Percentiles rank a stretch among this genome's conserved stretches.
phyloP scores from a whole-genome alignment of 345 rosid genomes.

The Lumnitzera littorea region DNA sequence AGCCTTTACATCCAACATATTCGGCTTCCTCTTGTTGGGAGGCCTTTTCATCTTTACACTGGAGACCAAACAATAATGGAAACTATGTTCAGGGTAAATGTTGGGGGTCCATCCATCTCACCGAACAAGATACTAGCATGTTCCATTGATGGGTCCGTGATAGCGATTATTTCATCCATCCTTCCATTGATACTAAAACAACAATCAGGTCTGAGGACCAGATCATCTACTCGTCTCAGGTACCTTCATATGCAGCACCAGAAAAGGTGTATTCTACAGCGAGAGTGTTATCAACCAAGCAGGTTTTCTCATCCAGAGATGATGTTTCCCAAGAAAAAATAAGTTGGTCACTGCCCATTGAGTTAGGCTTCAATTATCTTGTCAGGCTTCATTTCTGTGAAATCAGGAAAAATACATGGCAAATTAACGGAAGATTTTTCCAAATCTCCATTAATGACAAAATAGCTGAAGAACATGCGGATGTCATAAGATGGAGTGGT shows the following conservation, averaged over 20 bases:
- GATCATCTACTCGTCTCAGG: neutral
- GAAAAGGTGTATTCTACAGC: slow-evolving; percentile 15
- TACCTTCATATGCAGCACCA: slow-evolving; percentile 20
- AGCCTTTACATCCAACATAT: slow-evolving; percentile 5
- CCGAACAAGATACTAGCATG: slow-evolving; percentile 15
- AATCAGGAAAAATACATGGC: neutral
- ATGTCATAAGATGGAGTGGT: slow-evolving; percentile 16
- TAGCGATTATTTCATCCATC: slow-evolving; percentile 4
- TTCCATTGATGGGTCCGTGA: slow-evolving; percentile 23
- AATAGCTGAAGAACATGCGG: slow-evolving; percentile 19
- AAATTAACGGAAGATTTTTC: slow-evolving; percentile 11
- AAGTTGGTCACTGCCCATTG: slow-evolving; percentile 21
- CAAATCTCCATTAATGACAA: slow-evolving; percentile 18
- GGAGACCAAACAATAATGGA: slow-evolving; percentile 10
- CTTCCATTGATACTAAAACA: slow-evolving; percentile 1
- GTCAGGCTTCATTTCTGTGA: slow-evolving; percentile 33
- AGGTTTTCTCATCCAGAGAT: slow-evolving; percentile 8
- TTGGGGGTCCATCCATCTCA: slow-evolving; percentile 16
- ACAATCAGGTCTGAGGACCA: neutral
- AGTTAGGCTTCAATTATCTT: slow-evolving; percentile 3
- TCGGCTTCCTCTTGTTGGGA: too few relatives aligned
- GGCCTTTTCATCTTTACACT: neutral
- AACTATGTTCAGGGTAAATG: slow-evolving; percentile 26
- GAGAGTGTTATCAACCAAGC: slow-evolving; percentile 12
- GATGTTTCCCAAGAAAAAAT: too few relatives aligned